Base-by-base conservation (phyloP, 1,284 basidiomycete genomes). In the Phlebopus sp. region DNA sequence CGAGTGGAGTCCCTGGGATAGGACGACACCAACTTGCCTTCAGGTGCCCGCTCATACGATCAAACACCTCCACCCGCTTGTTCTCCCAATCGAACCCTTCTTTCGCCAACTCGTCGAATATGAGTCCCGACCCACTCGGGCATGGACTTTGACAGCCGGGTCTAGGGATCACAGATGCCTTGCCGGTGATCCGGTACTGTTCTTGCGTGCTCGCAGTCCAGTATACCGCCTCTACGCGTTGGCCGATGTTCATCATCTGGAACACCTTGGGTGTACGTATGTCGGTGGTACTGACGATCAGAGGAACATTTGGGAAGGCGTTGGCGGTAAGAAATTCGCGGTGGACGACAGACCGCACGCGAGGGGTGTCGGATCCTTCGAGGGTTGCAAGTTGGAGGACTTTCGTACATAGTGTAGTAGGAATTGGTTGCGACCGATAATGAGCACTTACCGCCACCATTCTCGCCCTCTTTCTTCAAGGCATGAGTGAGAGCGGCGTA, bases 21-120 rank as follows among this genome's bases (percentile, higher is more conserved):
- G 86, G 85, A 2, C 77, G 66, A 50, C 75, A 78, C 82, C 83
- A 89, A 41, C 69, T 73, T 19, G 85, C 86, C 55, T 75, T 79
- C 81, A 87, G 78, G 42, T 70, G 64, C 5, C 67, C 69, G 44
- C 73, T 75, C 73, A 87, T 73, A 15, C 31, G 57, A 50, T 76
- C 73, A 62, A 85, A 88, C 17, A 73, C 58, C 42, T 73, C 72
- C 18, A 66, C 50, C 9, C 85, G 71, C 63, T 79, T 75, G 30
- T 59, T 64, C 58, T 86, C 84, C 85, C 84, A 88, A 56, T 86
- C 77, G 47, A 77, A 76, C 8, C 67, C 69, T 19, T 70, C 68
- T 32, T 59, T 52, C 10, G 58, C 62, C 15, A 83, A 59, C 37
- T 62, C 63, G 1, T 64, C 63, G 21, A 75, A 57, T 3, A 71